Conservation (phyloP, 2,329 filamentous ascomycete species). For the Ceratocystis harringtonii region DNA sequence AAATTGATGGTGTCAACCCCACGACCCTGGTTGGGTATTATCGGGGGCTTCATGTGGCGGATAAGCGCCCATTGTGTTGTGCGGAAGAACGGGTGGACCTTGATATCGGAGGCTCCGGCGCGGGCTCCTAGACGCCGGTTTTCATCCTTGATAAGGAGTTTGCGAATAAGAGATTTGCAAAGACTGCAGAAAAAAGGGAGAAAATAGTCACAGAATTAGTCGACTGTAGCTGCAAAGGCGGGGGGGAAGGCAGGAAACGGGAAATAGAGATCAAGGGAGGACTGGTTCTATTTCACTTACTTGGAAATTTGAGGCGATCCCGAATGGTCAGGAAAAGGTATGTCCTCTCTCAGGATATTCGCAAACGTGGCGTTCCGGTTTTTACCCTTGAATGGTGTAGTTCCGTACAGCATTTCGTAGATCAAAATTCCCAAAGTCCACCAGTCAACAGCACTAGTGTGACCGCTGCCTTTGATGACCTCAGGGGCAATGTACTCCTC, state of each 20-base stretch:
- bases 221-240: slow-evolving; percentile 14
- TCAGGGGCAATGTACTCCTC: slow-evolving; percentile 98
- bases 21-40: slow-evolving; percentile 79
- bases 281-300: slow-evolving; percentile 39
- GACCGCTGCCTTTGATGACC: slow-evolving; percentile 95
- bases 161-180: slow-evolving; percentile 92
- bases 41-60: slow-evolving; percentile 93
- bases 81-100: slow-evolving; percentile 89
- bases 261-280: too few relatives aligned
- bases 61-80: slow-evolving; percentile 93
- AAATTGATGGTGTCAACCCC: slow-evolving; percentile 94
- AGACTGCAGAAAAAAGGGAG: slow-evolving; percentile 40
- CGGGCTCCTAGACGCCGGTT: slow-evolving; percentile 82
- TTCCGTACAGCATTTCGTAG: slow-evolving; percentile 98
- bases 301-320: slow-evolving; percentile 77
- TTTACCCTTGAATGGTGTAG: slow-evolving; percentile 98
- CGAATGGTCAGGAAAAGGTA: slow-evolving; percentile 83
- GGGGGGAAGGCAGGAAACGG: background rate
- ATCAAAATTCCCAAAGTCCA: slow-evolving; percentile 96
- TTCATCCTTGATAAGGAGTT: slow-evolving; percentile 95
- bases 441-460: slow-evolving; percentile 98
- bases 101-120: slow-evolving; percentile 92
- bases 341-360: slow-evolving; percentile 90
- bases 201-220: background rate
- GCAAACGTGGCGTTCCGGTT: slow-evolving; percentile 96